Percentiles rank a stretch among this genome's conserved stretches.
These are phyloP conservation scores for Scedosporium minutisporum DNA, from an alignment of 2,329 filamentous ascomycete species.

Conservation along the genomic window DNA sequence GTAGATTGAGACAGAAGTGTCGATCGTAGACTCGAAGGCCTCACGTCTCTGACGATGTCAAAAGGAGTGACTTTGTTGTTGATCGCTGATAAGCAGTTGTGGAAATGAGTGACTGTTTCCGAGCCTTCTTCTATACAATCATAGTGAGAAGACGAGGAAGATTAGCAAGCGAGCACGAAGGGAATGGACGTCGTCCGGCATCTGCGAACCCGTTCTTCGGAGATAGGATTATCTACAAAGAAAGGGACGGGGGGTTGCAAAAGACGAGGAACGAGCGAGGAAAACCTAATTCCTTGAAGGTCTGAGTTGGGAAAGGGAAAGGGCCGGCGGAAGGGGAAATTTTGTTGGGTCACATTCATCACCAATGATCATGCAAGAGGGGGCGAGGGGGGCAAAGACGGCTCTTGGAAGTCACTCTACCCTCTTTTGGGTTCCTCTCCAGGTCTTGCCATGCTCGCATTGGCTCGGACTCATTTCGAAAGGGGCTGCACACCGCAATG, in stretches of 20 bases:
- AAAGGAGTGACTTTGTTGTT: neutral
- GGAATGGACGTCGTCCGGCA: neutral
- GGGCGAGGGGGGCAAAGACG: neutral
- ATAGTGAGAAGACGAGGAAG: slow-evolving; percentile 1
- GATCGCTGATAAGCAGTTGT: neutral
- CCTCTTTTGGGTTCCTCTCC: neutral
- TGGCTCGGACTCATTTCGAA: neutral
- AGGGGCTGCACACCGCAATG: neutral
- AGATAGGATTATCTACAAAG: neutral
- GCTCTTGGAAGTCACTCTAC: neutral
- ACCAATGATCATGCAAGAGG: neutral
- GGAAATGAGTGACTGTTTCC: neutral
- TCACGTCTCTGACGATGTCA: too few relatives aligned
- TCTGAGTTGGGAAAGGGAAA: neutral
- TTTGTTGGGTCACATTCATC: neutral
- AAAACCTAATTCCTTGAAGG: neutral
- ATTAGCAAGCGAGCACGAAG: slow-evolving; percentile 1
- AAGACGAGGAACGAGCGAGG: neutral
- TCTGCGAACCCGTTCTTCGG: neutral
- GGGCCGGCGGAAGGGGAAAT: neutral
- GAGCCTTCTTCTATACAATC: neutral
- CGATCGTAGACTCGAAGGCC: too few relatives aligned
- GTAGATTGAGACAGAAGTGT: neutral
- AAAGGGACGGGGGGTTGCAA: neutral
- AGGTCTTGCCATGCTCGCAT: neutral